phyloP scores from a whole-genome alignment of 2,329 filamentous ascomycete species.

The Aspergillus hortae region DNA sequence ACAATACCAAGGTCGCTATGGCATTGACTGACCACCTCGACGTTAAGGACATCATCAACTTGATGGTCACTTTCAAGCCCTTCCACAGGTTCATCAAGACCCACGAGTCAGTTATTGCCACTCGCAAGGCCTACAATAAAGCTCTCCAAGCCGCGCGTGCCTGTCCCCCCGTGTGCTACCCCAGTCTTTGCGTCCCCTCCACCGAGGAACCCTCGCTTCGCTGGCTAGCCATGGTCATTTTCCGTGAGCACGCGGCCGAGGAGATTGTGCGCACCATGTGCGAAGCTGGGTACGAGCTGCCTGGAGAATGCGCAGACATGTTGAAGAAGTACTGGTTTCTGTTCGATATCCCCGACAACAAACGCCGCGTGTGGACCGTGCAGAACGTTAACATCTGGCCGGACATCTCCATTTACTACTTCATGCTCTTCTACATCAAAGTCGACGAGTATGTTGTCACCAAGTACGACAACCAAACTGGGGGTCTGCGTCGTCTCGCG shows the following conservation, averaged over 20 bases:
- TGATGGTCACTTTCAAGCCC: conserved; percentile 50
- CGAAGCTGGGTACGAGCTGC: conserved; percentile 56
- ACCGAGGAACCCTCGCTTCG: conserved; percentile 52
- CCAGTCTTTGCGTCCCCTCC: not conserved
- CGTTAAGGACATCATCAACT: conserved; percentile 2
- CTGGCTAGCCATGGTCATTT: conserved; percentile 66
- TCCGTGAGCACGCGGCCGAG: conserved; percentile 53
- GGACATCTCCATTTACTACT: conserved; percentile 58
- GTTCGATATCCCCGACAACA: conserved; percentile 62
- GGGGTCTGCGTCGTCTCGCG: conserved; percentile 54
- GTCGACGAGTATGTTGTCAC: conserved; percentile 67
- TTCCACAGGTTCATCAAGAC: conserved; percentile 61
- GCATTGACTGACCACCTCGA: conserved; percentile 48
- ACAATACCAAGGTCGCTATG: conserved; percentile 50
- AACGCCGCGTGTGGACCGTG: conserved; percentile 53
- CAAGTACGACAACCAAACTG: conserved; percentile 50
- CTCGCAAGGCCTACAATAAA: conserved; percentile 51
- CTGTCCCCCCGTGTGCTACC: not conserved
- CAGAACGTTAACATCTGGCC: conserved; percentile 54
- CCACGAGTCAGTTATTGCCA: conserved; percentile 58
- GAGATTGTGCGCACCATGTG: conserved; percentile 64
- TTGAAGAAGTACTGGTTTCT: conserved; percentile 70
- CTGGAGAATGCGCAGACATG: conserved; percentile 43
- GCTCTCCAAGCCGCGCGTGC: conserved; percentile 49
- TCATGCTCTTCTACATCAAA: conserved; percentile 67